Evolutionary conservation across 768 basidiomycete species (phyloP).

Genomic region (Rubroboletus satanas): DNA sequence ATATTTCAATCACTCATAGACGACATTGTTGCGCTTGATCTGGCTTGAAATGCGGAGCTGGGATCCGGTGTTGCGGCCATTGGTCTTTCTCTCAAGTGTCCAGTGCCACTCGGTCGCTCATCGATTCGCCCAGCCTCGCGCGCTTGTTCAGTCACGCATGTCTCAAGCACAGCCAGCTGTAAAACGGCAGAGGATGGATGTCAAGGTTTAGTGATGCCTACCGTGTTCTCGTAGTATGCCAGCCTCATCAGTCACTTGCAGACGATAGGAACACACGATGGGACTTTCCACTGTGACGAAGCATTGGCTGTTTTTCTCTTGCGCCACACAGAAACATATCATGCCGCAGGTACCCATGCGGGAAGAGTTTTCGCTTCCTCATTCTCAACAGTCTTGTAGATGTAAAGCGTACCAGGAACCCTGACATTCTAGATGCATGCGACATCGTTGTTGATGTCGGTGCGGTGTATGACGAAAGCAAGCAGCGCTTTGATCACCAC

Average conservation of each 20-base stretch:
- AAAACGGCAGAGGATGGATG: constrained; percentile 45
- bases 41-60: not conserved
- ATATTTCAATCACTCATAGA: not conserved
- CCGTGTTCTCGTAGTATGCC: not conserved
- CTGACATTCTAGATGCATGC: constrained; percentile 66
- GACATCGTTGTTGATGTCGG: constrained; percentile 98
- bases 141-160: constrained; percentile 9
- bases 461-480: constrained; percentile 78
- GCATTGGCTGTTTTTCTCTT: constrained; percentile 91
- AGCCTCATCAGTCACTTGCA: constrained; percentile 25
- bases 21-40: not conserved
- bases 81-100: not conserved
- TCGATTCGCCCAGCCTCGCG: not conserved
- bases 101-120: not conserved
- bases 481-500: constrained; percentile 89
- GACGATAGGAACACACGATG: constrained; percentile 92
- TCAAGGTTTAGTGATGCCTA: constrained; percentile 30
- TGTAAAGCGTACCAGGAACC: constrained; percentile 72
- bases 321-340: constrained; percentile 70
- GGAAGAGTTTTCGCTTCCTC: not conserved
- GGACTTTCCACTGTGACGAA: constrained; percentile 97
- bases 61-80: not conserved
- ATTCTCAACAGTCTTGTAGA: constrained; percentile 33
- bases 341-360: constrained; percentile 57
- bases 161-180: constrained; percentile 26